Base-by-base conservation (phyloP, 257 asterid genomes). In the Ligustrum vulgare region DNA sequence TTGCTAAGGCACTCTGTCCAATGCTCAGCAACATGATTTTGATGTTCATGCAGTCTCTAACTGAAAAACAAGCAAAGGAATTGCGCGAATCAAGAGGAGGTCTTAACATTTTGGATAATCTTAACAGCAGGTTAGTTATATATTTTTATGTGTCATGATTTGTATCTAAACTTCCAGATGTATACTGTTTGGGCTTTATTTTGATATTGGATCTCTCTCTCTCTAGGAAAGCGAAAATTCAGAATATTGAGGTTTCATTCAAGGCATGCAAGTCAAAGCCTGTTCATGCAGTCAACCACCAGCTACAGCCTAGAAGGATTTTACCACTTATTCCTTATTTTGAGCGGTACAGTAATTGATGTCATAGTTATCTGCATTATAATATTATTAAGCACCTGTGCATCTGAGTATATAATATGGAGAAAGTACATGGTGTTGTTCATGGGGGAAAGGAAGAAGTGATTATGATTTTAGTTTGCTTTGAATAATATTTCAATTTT, bases 241-340 rank as follows among this genome's bases (percentile, higher is more conserved):
- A 87, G 82, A 90, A 93, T 80, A 91, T 95, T 68, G 65, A 77
- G 82, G 85, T 83, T 56, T 91, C 99, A 70, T 95, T 95, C 85
- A 94, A 93, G 84, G 97, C 97, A 36, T 84, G 91, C 90, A 93
- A 87, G 85, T 83, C 88, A 33, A 84, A 82, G 80, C 99, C 98
- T 79, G 87, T 90, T 75, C 97, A 95, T 86, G 91, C 96, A 63
- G 82, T 79, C 81, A 91, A 95, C 81, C 87, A 72, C 51, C 82
- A 75, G 79, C 85, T 95, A 56, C 84, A 81, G 56, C 94, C 97
- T 28, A 80, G 74, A 74, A 89, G 93, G 80, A 79, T 88, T 83
- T 89, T 93, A 72, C 98, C 97, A 3, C 93, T 93, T 34, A 76
- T 91, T 51, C 99, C 99, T 33, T 87, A 90, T 81, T 91, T 90